Evolutionary conservation across 1,284 basidiomycete genomes (phyloP), one percentile per base, ranked within the genome.

Genomic region (Austroboletus niveus): DNA sequence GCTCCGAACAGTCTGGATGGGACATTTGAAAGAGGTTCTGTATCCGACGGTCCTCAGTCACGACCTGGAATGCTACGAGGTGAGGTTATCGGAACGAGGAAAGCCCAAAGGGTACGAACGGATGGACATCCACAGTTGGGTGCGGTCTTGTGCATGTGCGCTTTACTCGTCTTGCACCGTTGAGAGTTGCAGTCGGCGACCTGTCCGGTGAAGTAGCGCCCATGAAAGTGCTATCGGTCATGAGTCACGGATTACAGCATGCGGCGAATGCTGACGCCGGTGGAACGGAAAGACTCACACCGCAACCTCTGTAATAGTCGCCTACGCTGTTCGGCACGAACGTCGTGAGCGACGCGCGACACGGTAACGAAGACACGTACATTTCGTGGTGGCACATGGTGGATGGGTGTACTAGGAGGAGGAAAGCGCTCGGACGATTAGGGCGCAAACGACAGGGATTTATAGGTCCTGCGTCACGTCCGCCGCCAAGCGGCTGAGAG

Each of bases 271-370:
- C 29, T 31, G 38, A 36, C 22, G 22, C 15, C 14, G 41, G 36
- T 42, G 30, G 9, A 24, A 5, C 22, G 4, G 29, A 17, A 27
- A 8, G 1, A 52, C 77, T 53, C 65, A 82, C 81, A 53, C 79
- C 78, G 57, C 81, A 84, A 29, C 82, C 81, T 63, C 81, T 76
- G 60, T 82, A 80, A 58, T 74, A 84, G 58, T 84, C 81, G 42
- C 81, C 81, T 44, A 84, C 70, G 32, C 81, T 84, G 60, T 52
- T 48, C 48, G 42, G 43, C 35, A 36, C 35, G 24, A 36, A 52
- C 47, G 52, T 44, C 44, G 31, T 55, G 43, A 59, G 53, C 17
- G 7, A 54, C 47, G 51, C 45, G 27, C 12, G 0, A 22, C 17
- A n/a, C 6, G 15, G 8, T 1, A 29, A 22, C 3, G 8, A 14